Base-by-base conservation (phyloP, 2,329 filamentous ascomycete genomes). In the Lasiodiplodia gonubiensis region DNA sequence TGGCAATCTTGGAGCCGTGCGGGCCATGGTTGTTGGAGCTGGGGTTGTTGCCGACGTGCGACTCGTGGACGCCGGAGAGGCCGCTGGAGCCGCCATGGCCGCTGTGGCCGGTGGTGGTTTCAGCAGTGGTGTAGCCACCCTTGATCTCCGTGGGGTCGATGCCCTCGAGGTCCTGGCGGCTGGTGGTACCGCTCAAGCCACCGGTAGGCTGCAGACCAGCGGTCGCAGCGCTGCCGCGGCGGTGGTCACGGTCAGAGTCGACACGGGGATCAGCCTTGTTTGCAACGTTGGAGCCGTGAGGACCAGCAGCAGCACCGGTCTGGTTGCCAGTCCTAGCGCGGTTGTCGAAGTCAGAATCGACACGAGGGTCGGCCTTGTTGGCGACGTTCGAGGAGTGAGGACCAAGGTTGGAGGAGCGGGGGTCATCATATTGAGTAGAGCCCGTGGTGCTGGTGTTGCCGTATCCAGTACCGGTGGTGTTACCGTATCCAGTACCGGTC, bases 241-340 rank as follows among this genome's bases (percentile, higher is more conserved):
- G 54, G 23, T 30, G 52, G 14, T 54, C 52, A 46, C 59, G 51
- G 48, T 68, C 67, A 42, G 51, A 59, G 25, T 68, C 67, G 27
- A 68, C 61, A 25, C 53, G 52, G 3, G 67, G 67, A 16, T 68
- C 63, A 8, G 11, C 30, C 30, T 53, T 63, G 64, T 66, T 68
- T 4, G 53, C 53, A 4, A 67, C 4, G 53, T 61, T 61, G 7
- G 61, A 60, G n/a, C 27, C n/a, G 30, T 66, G 63, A 33, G 63
- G 63, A 5, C 67, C 66, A n/a, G 52, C 63, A 52, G 60, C 61
- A 35, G 53, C 35, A 21, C 52, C 53, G 7, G 52, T 35, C 11
- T 23, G 23, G 49, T 37, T 54, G 16, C 51, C 53, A 27, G 55
- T 63, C 18, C 27, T 25, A 3, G 25, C 52, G 1, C 64, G 52